Conservation (phyloP, 352 stramenopile genomes). For the Globisporangium sylvaticum region DNA sequence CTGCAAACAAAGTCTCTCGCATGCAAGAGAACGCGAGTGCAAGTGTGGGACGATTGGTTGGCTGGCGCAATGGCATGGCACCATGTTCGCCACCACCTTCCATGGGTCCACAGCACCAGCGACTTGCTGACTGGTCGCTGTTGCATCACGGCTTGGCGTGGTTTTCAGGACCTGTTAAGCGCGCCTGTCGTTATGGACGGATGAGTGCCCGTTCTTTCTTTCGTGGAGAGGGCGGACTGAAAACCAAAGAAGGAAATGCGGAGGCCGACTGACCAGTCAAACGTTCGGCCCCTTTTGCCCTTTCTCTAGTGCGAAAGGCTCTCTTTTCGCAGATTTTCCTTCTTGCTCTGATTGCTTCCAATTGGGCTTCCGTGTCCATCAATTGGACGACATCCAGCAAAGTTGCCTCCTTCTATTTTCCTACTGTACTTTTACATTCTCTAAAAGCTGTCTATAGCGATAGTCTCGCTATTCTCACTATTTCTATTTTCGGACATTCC, state of each 20-base stretch:
- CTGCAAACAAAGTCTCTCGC: not conserved
- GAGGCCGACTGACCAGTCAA: not conserved
- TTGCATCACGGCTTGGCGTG: not conserved
- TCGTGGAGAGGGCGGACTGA: slow-evolving; percentile 1
- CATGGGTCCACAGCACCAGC: not conserved
- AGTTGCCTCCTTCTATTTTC: not conserved
- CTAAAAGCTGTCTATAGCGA: not conserved
- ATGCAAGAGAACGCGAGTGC: not conserved
- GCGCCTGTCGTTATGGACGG: not conserved
- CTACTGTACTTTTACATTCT: not conserved
- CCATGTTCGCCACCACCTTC: not conserved
- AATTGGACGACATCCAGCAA: not conserved
- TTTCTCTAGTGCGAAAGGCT: not conserved
- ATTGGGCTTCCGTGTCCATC: not conserved
- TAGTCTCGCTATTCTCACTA: not conserved
- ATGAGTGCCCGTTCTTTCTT: not conserved
- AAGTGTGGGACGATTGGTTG: not conserved
- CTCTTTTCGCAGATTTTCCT: slow-evolving; percentile 4
- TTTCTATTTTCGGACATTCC: not conserved
- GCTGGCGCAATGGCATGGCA: not conserved
- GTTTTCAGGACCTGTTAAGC: not conserved
- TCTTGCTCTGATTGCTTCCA: not conserved
- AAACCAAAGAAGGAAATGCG: not conserved
- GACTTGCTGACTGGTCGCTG: not conserved
- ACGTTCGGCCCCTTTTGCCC: not conserved